phyloP scores from a whole-genome alignment of 2,329 filamentous ascomycete species.

The Cladosporium austrohemisphaericum region DNA sequence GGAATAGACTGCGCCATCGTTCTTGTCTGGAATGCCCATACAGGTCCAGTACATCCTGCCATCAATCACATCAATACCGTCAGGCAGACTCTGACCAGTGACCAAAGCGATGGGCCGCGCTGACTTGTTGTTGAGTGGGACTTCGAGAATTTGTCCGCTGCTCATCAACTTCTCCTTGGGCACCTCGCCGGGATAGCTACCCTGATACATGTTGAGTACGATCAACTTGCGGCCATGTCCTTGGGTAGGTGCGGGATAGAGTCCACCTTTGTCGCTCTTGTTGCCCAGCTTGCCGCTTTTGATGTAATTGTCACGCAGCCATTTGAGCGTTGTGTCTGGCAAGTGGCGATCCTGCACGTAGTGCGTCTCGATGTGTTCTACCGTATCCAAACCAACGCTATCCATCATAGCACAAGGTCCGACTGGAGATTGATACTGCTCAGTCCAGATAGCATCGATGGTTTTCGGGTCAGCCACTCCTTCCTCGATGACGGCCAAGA shows the following conservation, averaged over 20 bases:
- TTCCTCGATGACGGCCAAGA: constrained; percentile 48
- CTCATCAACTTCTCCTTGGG: constrained; percentile 13
- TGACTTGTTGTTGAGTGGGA: constrained; percentile 17
- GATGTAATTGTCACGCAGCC: constrained; percentile 45
- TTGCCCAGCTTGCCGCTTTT: constrained; percentile 45
- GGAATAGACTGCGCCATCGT: constrained; percentile 21
- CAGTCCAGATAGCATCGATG: constrained; percentile 47
- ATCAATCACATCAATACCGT: constrained; percentile 31
- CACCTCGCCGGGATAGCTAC: neutral
- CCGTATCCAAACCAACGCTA: constrained; percentile 51
- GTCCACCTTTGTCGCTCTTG: constrained; percentile 23
- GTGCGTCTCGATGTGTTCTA: constrained; percentile 52
- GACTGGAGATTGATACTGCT: constrained; percentile 27
- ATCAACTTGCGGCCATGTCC: constrained; percentile 18
- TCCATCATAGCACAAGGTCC: constrained; percentile 47
- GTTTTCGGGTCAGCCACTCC: constrained; percentile 48
- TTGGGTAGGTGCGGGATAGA: constrained; percentile 14
- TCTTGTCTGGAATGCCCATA: constrained; percentile 22
- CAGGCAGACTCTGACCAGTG: constrained; percentile 23
- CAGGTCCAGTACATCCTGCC: constrained; percentile 33
- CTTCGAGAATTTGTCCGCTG: constrained; percentile 20
- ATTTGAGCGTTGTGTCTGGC: constrained; percentile 39
- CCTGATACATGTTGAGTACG: constrained; percentile 18
- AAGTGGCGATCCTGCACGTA: constrained; percentile 51
- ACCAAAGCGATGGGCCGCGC: constrained; percentile 15